These are phyloP conservation scores for Starmerella roubikii DNA, from an alignment of 805 yeast species.

Conservation along the genomic window DNA sequence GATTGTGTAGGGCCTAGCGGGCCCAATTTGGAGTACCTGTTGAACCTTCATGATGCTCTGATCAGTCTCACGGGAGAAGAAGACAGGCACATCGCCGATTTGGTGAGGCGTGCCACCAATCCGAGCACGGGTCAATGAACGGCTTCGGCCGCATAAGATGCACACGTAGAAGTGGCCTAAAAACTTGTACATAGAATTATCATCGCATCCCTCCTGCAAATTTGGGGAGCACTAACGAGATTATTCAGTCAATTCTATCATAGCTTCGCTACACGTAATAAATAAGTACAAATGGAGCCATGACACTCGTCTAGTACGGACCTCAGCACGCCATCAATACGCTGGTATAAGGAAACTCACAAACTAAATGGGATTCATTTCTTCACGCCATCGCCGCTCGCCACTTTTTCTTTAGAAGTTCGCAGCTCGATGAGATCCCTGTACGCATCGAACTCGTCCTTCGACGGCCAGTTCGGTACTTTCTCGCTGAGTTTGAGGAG, in stretches of 20 bases:
- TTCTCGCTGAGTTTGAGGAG: slow-evolving; percentile 20
- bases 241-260: background rate
- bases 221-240: background rate
- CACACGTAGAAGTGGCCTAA: too few relatives aligned
- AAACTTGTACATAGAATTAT: background rate
- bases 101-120: slow-evolving; percentile 26
- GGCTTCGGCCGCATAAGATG: too few relatives aligned
- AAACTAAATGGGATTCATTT: too few relatives aligned
- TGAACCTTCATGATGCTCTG: slow-evolving; percentile 39
- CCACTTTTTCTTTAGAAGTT: background rate
- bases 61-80: slow-evolving; percentile 27
- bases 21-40: slow-evolving; percentile 56
- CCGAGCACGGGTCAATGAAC: too few relatives aligned
- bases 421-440: background rate
- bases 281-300: too few relatives aligned
- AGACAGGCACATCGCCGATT: slow-evolving; percentile 34
- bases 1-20: slow-evolving; percentile 69
- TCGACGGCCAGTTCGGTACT: slow-evolving; percentile 23
- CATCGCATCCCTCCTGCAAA: background rate
- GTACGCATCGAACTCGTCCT: slow-evolving; percentile 20
- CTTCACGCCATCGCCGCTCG: too few relatives aligned
- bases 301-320: too few relatives aligned
- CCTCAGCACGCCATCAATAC: too few relatives aligned
- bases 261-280: background rate
- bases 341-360: too few relatives aligned